Evolutionary conservation across 352 stramenopile genomes (phyloP).

Genomic region (Thraustotheca clavata): DNA sequence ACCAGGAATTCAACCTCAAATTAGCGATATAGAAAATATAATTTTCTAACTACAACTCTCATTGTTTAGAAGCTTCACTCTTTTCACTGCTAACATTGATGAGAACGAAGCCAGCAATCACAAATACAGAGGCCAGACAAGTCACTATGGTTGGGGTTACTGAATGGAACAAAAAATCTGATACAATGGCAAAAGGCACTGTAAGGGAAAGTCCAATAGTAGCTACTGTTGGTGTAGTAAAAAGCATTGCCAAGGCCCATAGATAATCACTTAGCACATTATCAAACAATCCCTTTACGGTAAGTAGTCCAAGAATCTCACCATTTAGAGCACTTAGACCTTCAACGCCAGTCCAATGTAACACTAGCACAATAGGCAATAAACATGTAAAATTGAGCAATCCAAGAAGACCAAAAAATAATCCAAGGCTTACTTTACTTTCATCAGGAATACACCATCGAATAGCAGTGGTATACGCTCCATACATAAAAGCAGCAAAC

Average conservation of each 20-base stretch:
- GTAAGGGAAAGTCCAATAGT: conserved; percentile 94
- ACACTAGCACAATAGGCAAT: conserved; percentile 44
- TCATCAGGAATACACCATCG: conserved; percentile 69
- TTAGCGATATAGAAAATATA: too few relatives aligned
- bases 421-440: conserved; percentile 80
- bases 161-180: conserved; percentile 69
- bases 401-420: conserved; percentile 94
- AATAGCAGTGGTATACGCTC: conserved; percentile 90
- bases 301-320: conserved; percentile 76
- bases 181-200: conserved; percentile 91
- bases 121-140: conserved; percentile 47
- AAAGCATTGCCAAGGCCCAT: conserved; percentile 90
- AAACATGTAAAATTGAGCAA: conserved; percentile 83
- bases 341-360: conserved; percentile 54
- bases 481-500: conserved; percentile 87
- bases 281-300: conserved; percentile 88
- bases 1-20: too few relatives aligned
- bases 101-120: conserved; percentile 65
- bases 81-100: conserved; percentile 49
- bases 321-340: conserved; percentile 44
- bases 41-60: too few relatives aligned
- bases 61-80: not conserved
- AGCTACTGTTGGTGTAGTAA: conserved; percentile 93
- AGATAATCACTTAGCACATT: conserved; percentile 94
- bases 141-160: conserved; percentile 44